Conservation (phyloP, 1,284 basidiomycete species). For the Wolfiporia cocos region DNA sequence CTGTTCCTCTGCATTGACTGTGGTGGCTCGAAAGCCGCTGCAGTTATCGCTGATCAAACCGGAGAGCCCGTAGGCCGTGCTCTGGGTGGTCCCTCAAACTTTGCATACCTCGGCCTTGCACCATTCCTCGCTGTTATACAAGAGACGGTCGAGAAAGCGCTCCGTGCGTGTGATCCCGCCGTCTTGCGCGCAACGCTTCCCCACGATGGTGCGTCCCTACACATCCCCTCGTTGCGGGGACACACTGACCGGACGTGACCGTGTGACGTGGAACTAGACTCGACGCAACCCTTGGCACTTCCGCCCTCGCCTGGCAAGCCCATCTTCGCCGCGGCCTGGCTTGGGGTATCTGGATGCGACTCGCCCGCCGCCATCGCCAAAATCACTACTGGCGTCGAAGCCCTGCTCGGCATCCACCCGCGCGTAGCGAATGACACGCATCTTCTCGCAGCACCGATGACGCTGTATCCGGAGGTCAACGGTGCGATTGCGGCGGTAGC, state of each 20-base stretch:
- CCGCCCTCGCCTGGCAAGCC: slow-evolving; percentile 34
- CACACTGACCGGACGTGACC: too few species aligned
- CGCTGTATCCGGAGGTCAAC: slow-evolving; percentile 47
- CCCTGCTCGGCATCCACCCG: slow-evolving; percentile 51
- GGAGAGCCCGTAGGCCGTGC: slow-evolving; percentile 60
- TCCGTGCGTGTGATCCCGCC: slow-evolving; percentile 32
- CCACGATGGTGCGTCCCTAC: slow-evolving; percentile 11
- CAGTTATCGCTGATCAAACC: slow-evolving; percentile 48
- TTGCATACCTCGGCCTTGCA: slow-evolving; percentile 49
- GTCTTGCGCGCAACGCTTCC: neutral
- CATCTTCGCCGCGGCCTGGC: slow-evolving; percentile 62
- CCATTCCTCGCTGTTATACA: slow-evolving; percentile 44
- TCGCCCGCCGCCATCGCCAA: slow-evolving; percentile 52
- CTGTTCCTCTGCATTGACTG: slow-evolving; percentile 77
- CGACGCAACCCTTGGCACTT: slow-evolving; percentile 22
- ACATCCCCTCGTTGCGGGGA: too few species aligned
- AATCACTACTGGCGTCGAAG: slow-evolving; percentile 45
- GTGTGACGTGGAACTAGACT: too few species aligned
- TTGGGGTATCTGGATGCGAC: slow-evolving; percentile 74
- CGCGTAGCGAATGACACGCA: slow-evolving; percentile 68
- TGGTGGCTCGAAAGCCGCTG: slow-evolving; percentile 77
- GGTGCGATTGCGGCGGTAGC: slow-evolving; percentile 61
- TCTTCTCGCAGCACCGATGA: slow-evolving; percentile 67
- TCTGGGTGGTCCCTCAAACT: slow-evolving; percentile 62
- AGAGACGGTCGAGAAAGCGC: slow-evolving; percentile 45